These are phyloP conservation scores for Mycena rebaudengoi DNA, from an alignment of 768 basidiomycete species.

Conservation along the genomic window DNA sequence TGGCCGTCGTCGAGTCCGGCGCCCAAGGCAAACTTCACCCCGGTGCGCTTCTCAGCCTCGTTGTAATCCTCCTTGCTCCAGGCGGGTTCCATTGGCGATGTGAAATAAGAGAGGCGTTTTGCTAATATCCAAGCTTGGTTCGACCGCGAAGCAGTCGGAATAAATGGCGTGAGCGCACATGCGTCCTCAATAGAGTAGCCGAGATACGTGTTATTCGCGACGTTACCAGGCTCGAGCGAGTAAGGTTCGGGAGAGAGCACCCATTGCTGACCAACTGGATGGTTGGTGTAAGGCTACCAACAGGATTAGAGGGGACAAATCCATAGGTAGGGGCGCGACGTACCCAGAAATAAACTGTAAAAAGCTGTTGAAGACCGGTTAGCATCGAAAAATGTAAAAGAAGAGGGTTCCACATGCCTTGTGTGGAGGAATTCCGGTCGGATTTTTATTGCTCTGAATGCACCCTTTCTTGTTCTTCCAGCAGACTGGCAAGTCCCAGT, in stretches of 20 bases:
- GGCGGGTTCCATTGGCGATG: not conserved
- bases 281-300: not conserved
- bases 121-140: constrained; percentile 16
- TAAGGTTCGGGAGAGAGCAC: constrained; percentile 9
- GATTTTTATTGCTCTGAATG: not conserved
- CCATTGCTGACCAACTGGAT: constrained; percentile 9
- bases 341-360: constrained; percentile 14
- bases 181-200: constrained; percentile 11
- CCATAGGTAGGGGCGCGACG: not conserved
- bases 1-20: not conserved
- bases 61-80: not conserved
- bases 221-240: not conserved
- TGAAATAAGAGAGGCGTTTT: not conserved
- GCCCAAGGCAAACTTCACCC: not conserved
- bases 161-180: not conserved
- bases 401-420: not conserved
- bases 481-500: not conserved
- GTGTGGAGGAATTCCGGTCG: constrained; percentile 4
- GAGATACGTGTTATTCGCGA: not conserved
- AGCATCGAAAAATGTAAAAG: not conserved
- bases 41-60: not conserved
- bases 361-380: not conserved
- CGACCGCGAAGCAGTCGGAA: not conserved
- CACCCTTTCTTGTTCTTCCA: constrained; percentile 1
- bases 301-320: not conserved